Conservation (phyloP, 148 eudicot species). For the Silene uniflora region DNA sequence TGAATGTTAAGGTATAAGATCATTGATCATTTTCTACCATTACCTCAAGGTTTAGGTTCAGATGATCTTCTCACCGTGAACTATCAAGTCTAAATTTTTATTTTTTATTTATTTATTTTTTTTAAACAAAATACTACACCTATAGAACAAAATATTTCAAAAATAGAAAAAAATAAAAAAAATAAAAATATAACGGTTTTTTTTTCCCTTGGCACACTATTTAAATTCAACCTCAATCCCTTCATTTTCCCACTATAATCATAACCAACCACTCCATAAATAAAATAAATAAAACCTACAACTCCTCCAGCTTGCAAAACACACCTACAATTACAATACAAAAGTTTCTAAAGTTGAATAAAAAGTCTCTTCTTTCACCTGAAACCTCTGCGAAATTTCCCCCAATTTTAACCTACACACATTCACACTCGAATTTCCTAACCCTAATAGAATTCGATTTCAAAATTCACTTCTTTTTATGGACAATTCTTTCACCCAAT, state of each 20-base stretch:
- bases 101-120: no score
- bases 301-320: not conserved
- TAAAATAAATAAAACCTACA: not conserved
- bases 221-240: not conserved
- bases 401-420: conserved; percentile 10
- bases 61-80: no score
- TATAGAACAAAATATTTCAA: no score
- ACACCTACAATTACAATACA: not conserved
- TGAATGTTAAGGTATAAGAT: no score
- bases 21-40: no score
- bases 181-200: no score
- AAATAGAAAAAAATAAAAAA: no score
- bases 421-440: not conserved
- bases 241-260: not conserved
- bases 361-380: not conserved
- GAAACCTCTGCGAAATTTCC: conserved; percentile 16
- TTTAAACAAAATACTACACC: no score
- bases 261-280: no score
- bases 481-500: not conserved
- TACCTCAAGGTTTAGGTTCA: no score
- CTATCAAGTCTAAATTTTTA: no score
- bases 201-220: not conserved
- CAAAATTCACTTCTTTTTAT: not conserved
- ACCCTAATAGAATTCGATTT: not conserved
- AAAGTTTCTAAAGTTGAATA: not conserved